A percentile compares a stretch with the other conserved stretches of the same genome.
Conservation (phyloP, 768 basidiomycete genomes). For the Xanthoconium stramineum region DNA sequence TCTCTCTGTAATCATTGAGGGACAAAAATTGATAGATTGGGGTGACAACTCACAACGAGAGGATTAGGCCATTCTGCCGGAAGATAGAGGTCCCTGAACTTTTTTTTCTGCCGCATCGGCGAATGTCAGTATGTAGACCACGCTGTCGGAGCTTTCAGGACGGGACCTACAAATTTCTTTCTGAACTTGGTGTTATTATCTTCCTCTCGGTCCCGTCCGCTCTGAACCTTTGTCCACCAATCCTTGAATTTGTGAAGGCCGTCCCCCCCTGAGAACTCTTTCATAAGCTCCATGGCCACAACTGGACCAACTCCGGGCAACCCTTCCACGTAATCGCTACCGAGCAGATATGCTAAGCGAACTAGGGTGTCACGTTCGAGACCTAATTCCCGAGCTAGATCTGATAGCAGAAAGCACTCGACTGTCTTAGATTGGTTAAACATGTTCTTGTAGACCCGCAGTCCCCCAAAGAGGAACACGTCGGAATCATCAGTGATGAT, state of each 20-base stretch:
- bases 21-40: constrained; percentile 2
- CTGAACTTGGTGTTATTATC: constrained; percentile 78
- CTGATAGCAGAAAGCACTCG: constrained; percentile 86
- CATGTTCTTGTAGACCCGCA: constrained; percentile 98
- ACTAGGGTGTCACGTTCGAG: constrained; percentile 84
- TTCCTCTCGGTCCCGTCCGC: constrained; percentile 74
- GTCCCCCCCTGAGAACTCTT: constrained; percentile 86
- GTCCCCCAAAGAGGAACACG: constrained; percentile 95
- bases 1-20: constrained; percentile 55
- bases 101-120: constrained; percentile 66
- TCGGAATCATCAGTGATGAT: constrained; percentile 99
- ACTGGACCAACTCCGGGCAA: constrained; percentile 92
- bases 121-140: constrained; percentile 9
- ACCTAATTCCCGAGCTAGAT: constrained; percentile 84
- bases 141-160: constrained; percentile 4
- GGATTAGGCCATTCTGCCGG: constrained; percentile 87
- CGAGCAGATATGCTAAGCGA: constrained; percentile 87
- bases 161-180: constrained; percentile 73
- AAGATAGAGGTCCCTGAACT: constrained; percentile 80
- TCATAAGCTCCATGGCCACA: constrained; percentile 91
- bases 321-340: constrained; percentile 96
- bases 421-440: constrained; percentile 99
- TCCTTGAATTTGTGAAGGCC: constrained; percentile 84
- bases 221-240: constrained; percentile 95
- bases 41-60: constrained; percentile 62